Conservation (phyloP, 495 filamentous ascomycete genomes). For the Penicillium argentinense region DNA sequence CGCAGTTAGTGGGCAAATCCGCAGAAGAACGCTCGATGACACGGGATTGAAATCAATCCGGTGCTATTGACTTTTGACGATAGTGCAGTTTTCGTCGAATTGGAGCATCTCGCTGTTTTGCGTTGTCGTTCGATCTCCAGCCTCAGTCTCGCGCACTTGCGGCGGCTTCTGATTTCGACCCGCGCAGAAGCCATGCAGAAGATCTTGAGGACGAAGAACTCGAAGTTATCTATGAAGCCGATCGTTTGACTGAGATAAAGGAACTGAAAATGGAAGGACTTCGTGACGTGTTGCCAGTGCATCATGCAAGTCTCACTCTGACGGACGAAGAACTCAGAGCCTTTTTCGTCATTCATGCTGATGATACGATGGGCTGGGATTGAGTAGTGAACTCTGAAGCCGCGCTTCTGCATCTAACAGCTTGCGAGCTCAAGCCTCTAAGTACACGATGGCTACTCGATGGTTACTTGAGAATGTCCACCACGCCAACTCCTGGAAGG, state of each 20-base stretch:
- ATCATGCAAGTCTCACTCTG: slow-evolving; percentile 22
- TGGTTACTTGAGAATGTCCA: slow-evolving; percentile 23
- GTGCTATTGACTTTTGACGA: slow-evolving; percentile 19
- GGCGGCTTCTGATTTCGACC: slow-evolving; percentile 21
- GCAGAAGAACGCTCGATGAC: slow-evolving; percentile 13
- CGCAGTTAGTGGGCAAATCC: slow-evolving; percentile 16
- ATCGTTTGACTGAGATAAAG: slow-evolving; percentile 9
- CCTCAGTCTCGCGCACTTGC: slow-evolving; percentile 19
- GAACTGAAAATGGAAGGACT: slow-evolving; percentile 15
- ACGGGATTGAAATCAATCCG: slow-evolving; percentile 3
- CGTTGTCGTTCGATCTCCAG: slow-evolving; percentile 20
- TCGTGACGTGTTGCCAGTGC: slow-evolving; percentile 15
- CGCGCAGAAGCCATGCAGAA: slow-evolving; percentile 10
- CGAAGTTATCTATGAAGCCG: too few species aligned
- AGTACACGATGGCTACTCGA: slow-evolving; percentile 26
- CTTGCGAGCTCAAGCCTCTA: slow-evolving; percentile 21
- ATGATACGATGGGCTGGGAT: slow-evolving; percentile 17
- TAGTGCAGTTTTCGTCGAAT: slow-evolving; percentile 26
- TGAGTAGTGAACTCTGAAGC: slow-evolving; percentile 11
- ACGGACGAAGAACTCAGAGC: slow-evolving; percentile 15
- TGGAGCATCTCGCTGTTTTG: slow-evolving; percentile 24
- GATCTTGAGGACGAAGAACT: slow-evolving; percentile 21
- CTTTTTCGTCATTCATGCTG: slow-evolving; percentile 13
- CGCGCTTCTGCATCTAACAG: slow-evolving; percentile 27
- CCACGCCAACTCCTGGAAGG: slow-evolving; percentile 17